Evolutionary conservation across 306 rosid genomes (phyloP), one percentile per base, ranked within the genome.

Genomic region (Macrotyloma uniflorum): DNA sequence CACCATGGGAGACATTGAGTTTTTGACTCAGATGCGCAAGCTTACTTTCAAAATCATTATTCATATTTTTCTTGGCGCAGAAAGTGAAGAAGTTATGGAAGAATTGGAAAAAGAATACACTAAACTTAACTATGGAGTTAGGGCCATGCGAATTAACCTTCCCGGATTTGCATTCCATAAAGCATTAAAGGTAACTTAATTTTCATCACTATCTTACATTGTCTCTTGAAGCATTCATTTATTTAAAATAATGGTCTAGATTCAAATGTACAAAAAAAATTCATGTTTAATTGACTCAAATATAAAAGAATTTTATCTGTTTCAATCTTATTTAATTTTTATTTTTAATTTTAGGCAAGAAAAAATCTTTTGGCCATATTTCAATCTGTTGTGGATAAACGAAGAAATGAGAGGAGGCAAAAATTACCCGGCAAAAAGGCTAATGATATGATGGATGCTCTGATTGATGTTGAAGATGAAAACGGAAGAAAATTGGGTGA

Each of bases 401-500:
- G 97, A 70, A 85, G 87, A 62, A 72, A 18, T 2, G 73, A 68
- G 47, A 76, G 71, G 77, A 74, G 47, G 47, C 1, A 12, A 42
- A 42, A 3, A 12, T 2, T 42, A 11, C 16, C 47, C 0, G 16
- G 47, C 16, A 42, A 42, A 42, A 42, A 42, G 47, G 79, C 75
- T 14, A 89, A 87, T 63, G 98, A 94, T 70, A 94, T 94, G 98
- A 84, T 94, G 90, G 98, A 94, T 74, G 79, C 90, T 76, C 69
- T 93, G 66, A 51, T 94, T 5, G 91, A 89, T 53, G 93, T 64
- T 38, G 86, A 74, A 64, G 98, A 94, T 65, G 98, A 90, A 23
- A 84, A 89, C 68, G 96, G 97, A 10, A 84, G 84, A 54, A 90
- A 79, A 42, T 74, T 94, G 38, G 78, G 40, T 10, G 91, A 94